A percentile compares a stretch with the other conserved stretches of the same genome.
Conservation (phyloP, 2,329 filamentous ascomycete genomes). For the Davidsoniella eucalypti region DNA sequence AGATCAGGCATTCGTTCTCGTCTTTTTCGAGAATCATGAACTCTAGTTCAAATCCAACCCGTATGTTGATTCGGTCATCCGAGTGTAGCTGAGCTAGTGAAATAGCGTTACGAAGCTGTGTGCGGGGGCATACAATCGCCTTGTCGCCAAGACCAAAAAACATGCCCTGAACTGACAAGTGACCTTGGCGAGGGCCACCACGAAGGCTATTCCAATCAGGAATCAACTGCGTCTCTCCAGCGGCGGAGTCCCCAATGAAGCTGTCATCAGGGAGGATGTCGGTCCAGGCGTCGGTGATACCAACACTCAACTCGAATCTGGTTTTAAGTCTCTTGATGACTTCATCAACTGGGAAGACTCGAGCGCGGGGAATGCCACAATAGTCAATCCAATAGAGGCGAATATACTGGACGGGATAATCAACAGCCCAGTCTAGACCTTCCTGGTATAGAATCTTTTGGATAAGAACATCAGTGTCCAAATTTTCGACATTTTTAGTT, state of each 20-base stretch:
- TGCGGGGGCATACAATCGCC: conserved; percentile 46
- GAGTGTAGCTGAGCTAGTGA: conserved; percentile 24
- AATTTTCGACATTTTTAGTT: no score
- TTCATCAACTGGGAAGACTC: conserved; percentile 48
- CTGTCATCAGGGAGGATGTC: conserved; percentile 53
- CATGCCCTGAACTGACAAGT: conserved; percentile 50
- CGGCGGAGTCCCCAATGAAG: conserved; percentile 35
- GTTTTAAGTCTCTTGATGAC: conserved; percentile 31
- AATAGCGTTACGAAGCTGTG: conserved; percentile 39
- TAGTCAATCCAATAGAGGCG: conserved; percentile 67
- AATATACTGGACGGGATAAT: conserved; percentile 33
- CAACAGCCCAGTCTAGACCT: not conserved
- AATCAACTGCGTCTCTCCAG: conserved; percentile 49
- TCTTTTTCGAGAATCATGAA: conserved; percentile 10
- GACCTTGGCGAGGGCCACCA: conserved; percentile 38
- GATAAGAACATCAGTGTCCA: no score
- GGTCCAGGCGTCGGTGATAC: conserved; percentile 47
- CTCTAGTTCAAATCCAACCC: conserved; percentile 70
- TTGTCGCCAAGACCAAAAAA: conserved; percentile 38
- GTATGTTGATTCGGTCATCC: conserved; percentile 28
- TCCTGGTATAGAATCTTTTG: no score
- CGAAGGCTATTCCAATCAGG: conserved; percentile 50
- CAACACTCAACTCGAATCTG: conserved; percentile 31
- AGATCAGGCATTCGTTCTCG: conserved; percentile 30
- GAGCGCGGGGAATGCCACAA: conserved; percentile 49